phyloP scores from a whole-genome alignment of 2,329 filamentous ascomycete genomes.

The Aspergillus phoenicis region DNA sequence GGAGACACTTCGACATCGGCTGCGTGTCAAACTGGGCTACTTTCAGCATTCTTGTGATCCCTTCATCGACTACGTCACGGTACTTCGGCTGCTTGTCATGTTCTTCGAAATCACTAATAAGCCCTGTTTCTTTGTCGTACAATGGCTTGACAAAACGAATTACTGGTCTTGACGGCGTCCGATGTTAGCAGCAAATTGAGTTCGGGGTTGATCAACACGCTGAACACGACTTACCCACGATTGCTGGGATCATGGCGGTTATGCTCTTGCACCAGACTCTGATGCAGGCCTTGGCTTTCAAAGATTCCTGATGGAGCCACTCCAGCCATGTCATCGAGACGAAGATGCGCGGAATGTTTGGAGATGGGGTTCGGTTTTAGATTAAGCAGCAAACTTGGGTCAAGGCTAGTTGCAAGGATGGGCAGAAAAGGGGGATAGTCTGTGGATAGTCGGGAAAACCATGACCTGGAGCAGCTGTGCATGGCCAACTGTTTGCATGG shows the following conservation, averaged over 20 bases:
- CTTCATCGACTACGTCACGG: slow-evolving; percentile 7
- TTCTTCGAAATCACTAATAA: slow-evolving; percentile 5
- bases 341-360: background rate
- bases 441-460: background rate
- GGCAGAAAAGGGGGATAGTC: background rate
- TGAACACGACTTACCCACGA: slow-evolving; percentile 10
- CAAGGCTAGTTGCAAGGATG: background rate
- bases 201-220: background rate
- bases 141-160: slow-evolving; percentile 17
- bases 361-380: background rate
- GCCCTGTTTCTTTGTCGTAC: background rate
- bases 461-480: background rate
- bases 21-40: background rate
- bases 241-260: slow-evolving; percentile 16
- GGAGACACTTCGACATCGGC: slow-evolving; percentile 14
- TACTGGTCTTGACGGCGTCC: slow-evolving; percentile 4
- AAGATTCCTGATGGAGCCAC: background rate
- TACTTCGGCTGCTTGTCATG: slow-evolving; percentile 11
- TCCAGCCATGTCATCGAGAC: background rate
- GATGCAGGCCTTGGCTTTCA: background rate
- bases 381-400: background rate
- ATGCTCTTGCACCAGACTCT: background rate
- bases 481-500: background rate
- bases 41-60: slow-evolving; percentile 14
- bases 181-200: background rate